phyloP scores from a whole-genome alignment of 371 early-diverging fungal species.

The Apophysomyces sp. region DNA sequence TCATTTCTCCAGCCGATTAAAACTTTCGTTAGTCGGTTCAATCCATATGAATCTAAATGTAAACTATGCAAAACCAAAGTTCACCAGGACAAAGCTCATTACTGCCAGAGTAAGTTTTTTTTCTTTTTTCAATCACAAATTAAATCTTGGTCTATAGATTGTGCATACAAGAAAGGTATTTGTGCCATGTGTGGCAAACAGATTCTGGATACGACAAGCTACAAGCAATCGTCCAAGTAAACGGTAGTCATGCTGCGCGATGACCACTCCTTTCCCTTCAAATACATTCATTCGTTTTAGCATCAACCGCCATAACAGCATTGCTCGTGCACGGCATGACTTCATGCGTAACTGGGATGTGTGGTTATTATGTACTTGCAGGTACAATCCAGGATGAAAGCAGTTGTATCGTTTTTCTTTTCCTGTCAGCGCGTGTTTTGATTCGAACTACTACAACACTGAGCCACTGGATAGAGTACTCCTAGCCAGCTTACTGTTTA shows the following conservation, averaged over 20 bases:
- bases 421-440: neutral
- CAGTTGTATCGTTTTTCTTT: no score
- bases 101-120: conserved; percentile 63
- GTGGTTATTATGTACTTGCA: neutral
- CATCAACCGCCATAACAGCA: neutral
- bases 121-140: neutral
- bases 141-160: conserved; percentile 29
- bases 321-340: neutral
- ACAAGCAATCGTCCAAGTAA: conserved; percentile 65
- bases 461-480: neutral
- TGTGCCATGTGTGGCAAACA: conserved; percentile 82
- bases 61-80: conserved; percentile 65
- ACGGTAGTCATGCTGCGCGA: conserved; percentile 5
- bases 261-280: neutral
- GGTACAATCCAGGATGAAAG: no score
- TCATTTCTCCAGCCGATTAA: neutral
- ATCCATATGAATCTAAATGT: conserved; percentile 63
- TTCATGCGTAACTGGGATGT: neutral
- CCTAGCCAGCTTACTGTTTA: neutral
- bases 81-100: conserved; percentile 61
- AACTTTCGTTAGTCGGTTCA: conserved; percentile 24
- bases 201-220: conserved; percentile 60
- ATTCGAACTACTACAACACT: neutral
- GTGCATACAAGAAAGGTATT: conserved; percentile 73
- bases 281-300: neutral